A percentile compares a stretch with the other conserved stretches of the same genome.
phyloP scores from a whole-genome alignment of 805 yeast genomes.

The Wickerhamomyces silvicola region DNA sequence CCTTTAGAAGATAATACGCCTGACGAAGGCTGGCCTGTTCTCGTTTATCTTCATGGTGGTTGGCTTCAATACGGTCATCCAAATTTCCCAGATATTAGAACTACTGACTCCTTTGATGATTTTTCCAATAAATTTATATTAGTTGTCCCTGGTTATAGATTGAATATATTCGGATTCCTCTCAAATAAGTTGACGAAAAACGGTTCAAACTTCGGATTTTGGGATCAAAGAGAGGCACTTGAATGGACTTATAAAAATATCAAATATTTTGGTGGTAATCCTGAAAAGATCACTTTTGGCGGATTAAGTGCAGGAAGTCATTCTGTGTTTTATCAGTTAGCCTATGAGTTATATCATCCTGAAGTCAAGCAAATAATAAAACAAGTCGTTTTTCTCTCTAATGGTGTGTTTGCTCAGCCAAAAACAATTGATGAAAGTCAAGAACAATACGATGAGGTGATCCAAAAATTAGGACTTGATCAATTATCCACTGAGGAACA shows the following conservation, averaged over 20 bases:
- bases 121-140: conserved; percentile 29
- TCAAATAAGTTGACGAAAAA: conserved; percentile 31
- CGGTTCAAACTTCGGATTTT: conserved; percentile 31
- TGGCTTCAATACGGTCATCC: conserved; percentile 33
- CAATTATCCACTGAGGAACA: conserved; percentile 16
- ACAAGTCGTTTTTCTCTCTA: conserved; percentile 30
- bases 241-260: conserved; percentile 41
- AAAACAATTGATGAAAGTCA: conserved; percentile 29
- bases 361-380: conserved; percentile 33
- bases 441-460: conserved; percentile 31
- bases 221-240: conserved; percentile 41
- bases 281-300: conserved; percentile 33
- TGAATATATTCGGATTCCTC: conserved; percentile 33
- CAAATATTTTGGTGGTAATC: conserved; percentile 40
- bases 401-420: conserved; percentile 33
- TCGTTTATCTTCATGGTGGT: conserved; percentile 38
- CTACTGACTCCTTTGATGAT: conserved; percentile 23
- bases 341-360: conserved; percentile 36
- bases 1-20: conserved; percentile 30
- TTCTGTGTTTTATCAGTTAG: conserved; percentile 34
- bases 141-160: conserved; percentile 34
- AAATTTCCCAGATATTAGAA: conserved; percentile 18
- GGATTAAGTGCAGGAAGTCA: conserved; percentile 45
- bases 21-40: conserved; percentile 36
- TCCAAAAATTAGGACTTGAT: conserved; percentile 20